These are phyloP conservation scores for Diaporthe ampelina DNA, from an alignment of 2,329 filamentous ascomycete genomes.

Conservation along the genomic window DNA sequence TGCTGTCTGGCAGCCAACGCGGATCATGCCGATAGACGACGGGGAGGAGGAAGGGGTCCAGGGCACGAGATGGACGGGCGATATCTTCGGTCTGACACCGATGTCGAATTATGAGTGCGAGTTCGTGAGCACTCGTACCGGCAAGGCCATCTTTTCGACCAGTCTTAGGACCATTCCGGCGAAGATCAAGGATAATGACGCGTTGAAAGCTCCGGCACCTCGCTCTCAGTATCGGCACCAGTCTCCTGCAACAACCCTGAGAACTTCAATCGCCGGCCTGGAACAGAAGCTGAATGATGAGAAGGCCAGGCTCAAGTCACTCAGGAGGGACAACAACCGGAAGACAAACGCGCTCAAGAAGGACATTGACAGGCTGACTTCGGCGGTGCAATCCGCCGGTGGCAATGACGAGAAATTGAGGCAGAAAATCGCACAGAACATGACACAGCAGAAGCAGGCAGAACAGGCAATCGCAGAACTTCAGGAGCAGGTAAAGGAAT, in stretches of 20 bases:
- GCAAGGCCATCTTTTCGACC: constrained; percentile 77
- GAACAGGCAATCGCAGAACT: constrained; percentile 51
- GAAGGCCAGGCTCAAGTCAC: constrained; percentile 76
- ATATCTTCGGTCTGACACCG: constrained; percentile 78
- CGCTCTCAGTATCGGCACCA: constrained; percentile 76
- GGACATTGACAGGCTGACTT: constrained; percentile 79
- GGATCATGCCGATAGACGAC: constrained; percentile 69
- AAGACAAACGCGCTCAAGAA: constrained; percentile 77
- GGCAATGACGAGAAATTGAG: constrained; percentile 82
- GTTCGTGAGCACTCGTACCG: constrained; percentile 77
- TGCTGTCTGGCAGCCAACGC: constrained; percentile 82
- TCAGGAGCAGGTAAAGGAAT: constrained; percentile 74
- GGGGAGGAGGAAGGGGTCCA: constrained; percentile 52
- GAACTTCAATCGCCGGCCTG: constrained; percentile 80
- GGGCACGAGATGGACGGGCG: constrained; percentile 76
- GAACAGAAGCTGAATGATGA: constrained; percentile 80
- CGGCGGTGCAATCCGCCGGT: constrained; percentile 76
- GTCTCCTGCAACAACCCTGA: constrained; percentile 82
- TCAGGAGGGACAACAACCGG: constrained; percentile 81
- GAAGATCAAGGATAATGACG: constrained; percentile 57
- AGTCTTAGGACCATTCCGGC: constrained; percentile 77
- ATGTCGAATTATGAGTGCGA: constrained; percentile 84
- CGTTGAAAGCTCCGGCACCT: constrained; percentile 59
- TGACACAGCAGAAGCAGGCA: constrained; percentile 78
- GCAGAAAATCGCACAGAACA: constrained; percentile 82